These are phyloP conservation scores for Podospora appendiculata DNA, from an alignment of 495 filamentous ascomycete species.

Conservation along the genomic window DNA sequence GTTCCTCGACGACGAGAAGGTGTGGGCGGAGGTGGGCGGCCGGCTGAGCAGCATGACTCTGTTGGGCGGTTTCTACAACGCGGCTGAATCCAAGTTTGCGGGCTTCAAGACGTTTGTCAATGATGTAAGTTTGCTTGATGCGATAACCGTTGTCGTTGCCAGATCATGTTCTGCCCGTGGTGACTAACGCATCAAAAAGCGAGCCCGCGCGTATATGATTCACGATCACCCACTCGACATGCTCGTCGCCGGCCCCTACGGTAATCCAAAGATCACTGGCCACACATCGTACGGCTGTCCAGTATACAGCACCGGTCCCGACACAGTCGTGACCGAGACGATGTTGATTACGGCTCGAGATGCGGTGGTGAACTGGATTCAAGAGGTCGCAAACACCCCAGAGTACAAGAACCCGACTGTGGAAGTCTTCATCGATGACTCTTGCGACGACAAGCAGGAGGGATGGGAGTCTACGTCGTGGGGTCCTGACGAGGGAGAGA, in stretches of 20 bases:
- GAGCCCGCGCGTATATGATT: constrained; percentile 53
- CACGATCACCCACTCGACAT: constrained; percentile 40
- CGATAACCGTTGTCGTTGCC: not conserved
- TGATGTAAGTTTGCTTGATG: constrained; percentile 28
- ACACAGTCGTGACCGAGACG: constrained; percentile 24
- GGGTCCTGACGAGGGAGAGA: not conserved
- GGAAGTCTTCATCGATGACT: constrained; percentile 5
- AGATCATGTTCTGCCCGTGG: not conserved
- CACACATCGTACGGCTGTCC: constrained; percentile 37
- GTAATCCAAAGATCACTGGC: constrained; percentile 19
- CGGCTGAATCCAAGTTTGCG: constrained; percentile 21
- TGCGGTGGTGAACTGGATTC: constrained; percentile 35
- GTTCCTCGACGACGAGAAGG: constrained; percentile 44
- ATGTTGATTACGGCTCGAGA: constrained; percentile 27
- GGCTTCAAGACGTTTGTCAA: constrained; percentile 38
- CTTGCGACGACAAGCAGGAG: not conserved
- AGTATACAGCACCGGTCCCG: constrained; percentile 35
- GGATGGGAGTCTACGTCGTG: too few relatives aligned
- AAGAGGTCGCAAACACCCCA: constrained; percentile 29
- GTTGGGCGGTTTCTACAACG: constrained; percentile 29
- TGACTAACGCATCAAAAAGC: constrained; percentile 10
- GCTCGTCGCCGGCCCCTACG: constrained; percentile 37
- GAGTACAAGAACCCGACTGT: constrained; percentile 26
- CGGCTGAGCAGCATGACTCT: constrained; percentile 31
- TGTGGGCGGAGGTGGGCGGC: constrained; percentile 39